phyloP scores from a whole-genome alignment of 2,329 filamentous ascomycete species.

The Nigrospora sphaerica region DNA sequence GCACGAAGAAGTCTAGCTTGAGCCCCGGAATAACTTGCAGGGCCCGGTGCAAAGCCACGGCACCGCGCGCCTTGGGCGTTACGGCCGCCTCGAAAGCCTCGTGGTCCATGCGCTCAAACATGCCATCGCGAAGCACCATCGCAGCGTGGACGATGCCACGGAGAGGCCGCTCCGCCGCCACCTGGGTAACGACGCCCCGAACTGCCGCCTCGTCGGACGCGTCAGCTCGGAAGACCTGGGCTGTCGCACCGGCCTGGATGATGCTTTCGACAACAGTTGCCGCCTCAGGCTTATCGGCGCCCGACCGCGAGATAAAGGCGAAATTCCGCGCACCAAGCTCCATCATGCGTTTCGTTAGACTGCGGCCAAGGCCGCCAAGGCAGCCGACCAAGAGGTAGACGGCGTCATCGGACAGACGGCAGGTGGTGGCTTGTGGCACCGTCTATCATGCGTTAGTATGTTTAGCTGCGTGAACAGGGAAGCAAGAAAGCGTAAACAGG shows the following conservation, averaged over 20 bases:
- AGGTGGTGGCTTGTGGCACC: background rate
- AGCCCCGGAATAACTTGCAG: conserved; percentile 1
- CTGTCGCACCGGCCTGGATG: conserved; percentile 4
- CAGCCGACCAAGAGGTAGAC: conserved; percentile 28
- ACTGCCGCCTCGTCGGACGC: conserved; percentile 4
- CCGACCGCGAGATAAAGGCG: conserved; percentile 24
- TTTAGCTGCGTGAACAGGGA: too few species aligned
- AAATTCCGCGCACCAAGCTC: conserved; percentile 22
- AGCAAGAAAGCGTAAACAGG: too few species aligned
- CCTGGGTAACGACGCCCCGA: conserved; percentile 2
- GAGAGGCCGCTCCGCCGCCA: conserved; percentile 8
- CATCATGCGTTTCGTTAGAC: conserved; percentile 25
- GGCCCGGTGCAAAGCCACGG: conserved; percentile 6
- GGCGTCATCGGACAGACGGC: conserved; percentile 7
- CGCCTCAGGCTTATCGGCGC: conserved; percentile 16
- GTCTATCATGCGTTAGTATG: background rate
- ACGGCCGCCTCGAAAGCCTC: conserved; percentile 2
- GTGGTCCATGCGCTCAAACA: conserved; percentile 7
- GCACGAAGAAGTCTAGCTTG: conserved; percentile 14
- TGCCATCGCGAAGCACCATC: conserved; percentile 11
- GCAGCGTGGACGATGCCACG: conserved; percentile 17
- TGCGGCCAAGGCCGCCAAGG: conserved; percentile 26
- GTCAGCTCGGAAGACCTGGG: conserved; percentile 7
- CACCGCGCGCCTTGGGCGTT: conserved; percentile 9
- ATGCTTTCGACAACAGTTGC: conserved; percentile 7